A percentile compares a stretch with the other conserved stretches of the same genome.
These are phyloP conservation scores for Cardamine resedifolia DNA, from an alignment of 345 rosid genomes.

Conservation along the genomic window DNA sequence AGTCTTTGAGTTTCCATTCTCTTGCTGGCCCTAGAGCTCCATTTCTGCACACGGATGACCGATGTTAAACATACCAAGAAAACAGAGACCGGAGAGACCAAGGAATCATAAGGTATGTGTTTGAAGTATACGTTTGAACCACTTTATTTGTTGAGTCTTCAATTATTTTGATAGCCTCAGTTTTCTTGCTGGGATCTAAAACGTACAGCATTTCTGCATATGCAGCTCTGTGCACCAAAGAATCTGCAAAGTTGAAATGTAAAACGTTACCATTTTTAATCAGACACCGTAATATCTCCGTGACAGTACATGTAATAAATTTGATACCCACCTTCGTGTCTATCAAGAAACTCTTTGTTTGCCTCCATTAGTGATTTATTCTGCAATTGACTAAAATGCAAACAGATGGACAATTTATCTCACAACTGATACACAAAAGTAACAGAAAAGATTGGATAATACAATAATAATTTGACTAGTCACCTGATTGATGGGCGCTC, in stretches of 20 bases:
- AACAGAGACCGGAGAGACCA: neutral
- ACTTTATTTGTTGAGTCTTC: slow-evolving; percentile 69
- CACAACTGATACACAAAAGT: slow-evolving; percentile 1
- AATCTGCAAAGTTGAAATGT: slow-evolving; percentile 48
- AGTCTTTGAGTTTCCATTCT: slow-evolving; percentile 87
- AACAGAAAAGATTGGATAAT: neutral
- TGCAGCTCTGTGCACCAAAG: slow-evolving; percentile 93
- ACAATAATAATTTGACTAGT: slow-evolving; percentile 13
- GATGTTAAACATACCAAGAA: neutral
- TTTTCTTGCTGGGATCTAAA: slow-evolving; percentile 67
- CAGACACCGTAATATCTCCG: neutral
- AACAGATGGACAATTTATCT: slow-evolving; percentile 14
- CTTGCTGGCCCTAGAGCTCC: slow-evolving; percentile 61
- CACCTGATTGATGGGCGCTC: slow-evolving; percentile 90
- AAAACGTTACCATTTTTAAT: slow-evolving; percentile 8
- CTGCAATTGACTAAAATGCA: slow-evolving; percentile 67
- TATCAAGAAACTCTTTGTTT: slow-evolving; percentile 65
- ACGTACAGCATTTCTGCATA: slow-evolving; percentile 78
- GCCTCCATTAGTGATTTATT: slow-evolving; percentile 75
- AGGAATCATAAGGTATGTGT: neutral
- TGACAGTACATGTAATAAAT: slow-evolving; percentile 9
- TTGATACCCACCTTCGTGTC: slow-evolving; percentile 60
- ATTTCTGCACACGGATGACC: slow-evolving; percentile 40
- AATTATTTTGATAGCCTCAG: slow-evolving; percentile 68
- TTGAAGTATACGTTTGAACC: slow-evolving; percentile 49